Evolutionary conservation across 768 basidiomycete genomes (phyloP), one percentile per base, ranked within the genome.

Genomic region (Boletus barrowsii): DNA sequence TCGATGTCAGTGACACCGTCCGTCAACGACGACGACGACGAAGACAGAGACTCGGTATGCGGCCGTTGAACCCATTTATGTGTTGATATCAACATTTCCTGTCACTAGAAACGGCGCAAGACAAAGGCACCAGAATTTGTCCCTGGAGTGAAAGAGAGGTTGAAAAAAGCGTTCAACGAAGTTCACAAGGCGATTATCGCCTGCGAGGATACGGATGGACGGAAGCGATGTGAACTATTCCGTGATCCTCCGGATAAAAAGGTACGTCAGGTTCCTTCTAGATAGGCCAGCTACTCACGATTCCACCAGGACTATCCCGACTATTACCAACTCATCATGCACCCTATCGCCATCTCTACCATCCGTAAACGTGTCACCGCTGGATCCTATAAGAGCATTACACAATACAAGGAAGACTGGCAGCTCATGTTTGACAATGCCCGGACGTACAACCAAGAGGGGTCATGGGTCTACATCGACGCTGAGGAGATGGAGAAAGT

Each of bases 401-500:
- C 80, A 33, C 76, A 81, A 53, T 93, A 85, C 74, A 77, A 81
- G 53, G 82, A 83, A 43, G 93, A 96, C 69, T 93, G 88, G 84
- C 80, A 81, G 60, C 80, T 93, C 52, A 94, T 99, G 88, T 98
- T 95, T 72, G 80, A 83, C 70, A 98, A 98, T 64, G 95, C 96
- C 5, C 81, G 90, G 62, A 89, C 84, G 42, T 98, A 93, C 77
- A 98, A 98, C 69, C 87, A 89, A 70, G 93, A 96, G 71, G 93
- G 89, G 2, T 95, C 93, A 0, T 93, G 91, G 89, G 93, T 97
- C 36, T 96, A 94, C 71, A 79, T 89, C 56, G 93, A 96, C 57
- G 94, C 96, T 9, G 89, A 92, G 46, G 90, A 93, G 75, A 92
- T 95, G 89, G 89, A 96, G 73, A 90, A 88, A 66, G 85, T 86